Base-by-base conservation (phyloP, 305 asterid species). In the Andrographis paniculata region DNA sequence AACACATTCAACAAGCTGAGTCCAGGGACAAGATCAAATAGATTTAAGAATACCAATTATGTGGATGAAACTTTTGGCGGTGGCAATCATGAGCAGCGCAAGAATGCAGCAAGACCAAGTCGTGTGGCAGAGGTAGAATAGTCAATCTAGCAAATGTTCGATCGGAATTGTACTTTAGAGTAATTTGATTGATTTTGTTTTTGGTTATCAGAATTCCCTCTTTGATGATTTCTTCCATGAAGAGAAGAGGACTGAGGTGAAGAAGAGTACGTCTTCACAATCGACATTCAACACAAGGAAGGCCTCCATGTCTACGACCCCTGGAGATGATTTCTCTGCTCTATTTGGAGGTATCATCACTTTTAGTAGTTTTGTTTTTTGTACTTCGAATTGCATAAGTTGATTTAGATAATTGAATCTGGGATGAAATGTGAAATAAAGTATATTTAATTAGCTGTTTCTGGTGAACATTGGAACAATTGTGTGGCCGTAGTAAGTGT, bases 301-400 rank as follows among this genome's bases (percentile, higher is more conserved):
- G 37, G 36, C 65, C 30, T 17, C 67, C 30, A 33, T 76, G 45
- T 55, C 36, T 60, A 31, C 39, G 59, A 73, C 61, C 59, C 66
- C n/a, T n/a, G n/a, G n/a, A n/a, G n/a, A 65, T 40, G 80, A 71
- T 62, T 75, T 77, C 59, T 19, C 62, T 61, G 63, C 76, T 30
- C 57, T 76, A 58, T 77, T 88, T 65, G 94, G 81, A 77, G 95
- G 97, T 88, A 70, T 41, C 2, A 7, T 33, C 13, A 13, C 12
- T 2, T 10, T 33, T 6, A 33, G n/a, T 9, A 11, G 13, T 2
- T 6, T 33, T 33, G 2, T 33, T 33, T 2, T 2, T 7, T 13
- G 8, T 3, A 24, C n/a, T n/a, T n/a, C n/a, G n/a, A 24, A 24
- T 24, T 24, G 30, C 30, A 24, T 4, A 24, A 24, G 8, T 8